These are phyloP conservation scores for Colletotrichum chlorophyti DNA, from an alignment of 2,329 filamentous ascomycete species.

Conservation along the genomic window DNA sequence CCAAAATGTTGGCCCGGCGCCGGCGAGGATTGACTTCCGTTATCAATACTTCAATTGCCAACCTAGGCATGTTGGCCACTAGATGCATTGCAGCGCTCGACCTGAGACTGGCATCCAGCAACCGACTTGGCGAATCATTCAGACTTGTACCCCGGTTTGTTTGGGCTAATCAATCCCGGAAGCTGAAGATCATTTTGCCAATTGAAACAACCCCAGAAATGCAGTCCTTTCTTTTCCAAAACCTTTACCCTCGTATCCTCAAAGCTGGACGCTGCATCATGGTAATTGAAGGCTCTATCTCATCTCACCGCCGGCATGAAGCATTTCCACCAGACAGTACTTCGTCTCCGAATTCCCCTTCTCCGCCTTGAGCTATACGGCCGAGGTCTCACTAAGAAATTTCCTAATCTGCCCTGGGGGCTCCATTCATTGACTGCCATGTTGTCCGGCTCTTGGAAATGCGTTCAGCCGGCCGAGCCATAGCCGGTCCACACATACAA, in stretches of 20 bases:
- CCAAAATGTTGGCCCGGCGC: too few species aligned
- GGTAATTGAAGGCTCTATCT: too few species aligned
- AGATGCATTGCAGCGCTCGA: too few species aligned
- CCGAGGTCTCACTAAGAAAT: too few species aligned
- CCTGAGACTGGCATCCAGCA: too few species aligned
- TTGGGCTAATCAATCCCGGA: background rate
- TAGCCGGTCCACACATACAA: background rate
- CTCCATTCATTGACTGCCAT: background rate
- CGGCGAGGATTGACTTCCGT: too few species aligned
- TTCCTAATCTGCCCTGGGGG: too few species aligned
- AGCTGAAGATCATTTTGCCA: background rate
- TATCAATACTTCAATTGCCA: too few species aligned
- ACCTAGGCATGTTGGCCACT: too few species aligned
- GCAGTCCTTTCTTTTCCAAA: slow-evolving; percentile 2
- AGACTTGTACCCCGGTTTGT: background rate
- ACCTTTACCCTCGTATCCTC: slow-evolving; percentile 4
- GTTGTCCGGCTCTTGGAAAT: background rate
- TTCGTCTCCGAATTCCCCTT: too few species aligned
- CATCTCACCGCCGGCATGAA: slow-evolving; percentile 14
- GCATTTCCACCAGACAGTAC: background rate
- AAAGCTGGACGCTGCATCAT: background rate
- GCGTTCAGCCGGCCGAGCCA: background rate
- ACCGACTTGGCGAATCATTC: background rate
- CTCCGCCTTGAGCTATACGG: too few species aligned
- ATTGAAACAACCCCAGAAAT: background rate